Conservation (phyloP, 148 eudicot species). For the Vaccinium darrowii region DNA sequence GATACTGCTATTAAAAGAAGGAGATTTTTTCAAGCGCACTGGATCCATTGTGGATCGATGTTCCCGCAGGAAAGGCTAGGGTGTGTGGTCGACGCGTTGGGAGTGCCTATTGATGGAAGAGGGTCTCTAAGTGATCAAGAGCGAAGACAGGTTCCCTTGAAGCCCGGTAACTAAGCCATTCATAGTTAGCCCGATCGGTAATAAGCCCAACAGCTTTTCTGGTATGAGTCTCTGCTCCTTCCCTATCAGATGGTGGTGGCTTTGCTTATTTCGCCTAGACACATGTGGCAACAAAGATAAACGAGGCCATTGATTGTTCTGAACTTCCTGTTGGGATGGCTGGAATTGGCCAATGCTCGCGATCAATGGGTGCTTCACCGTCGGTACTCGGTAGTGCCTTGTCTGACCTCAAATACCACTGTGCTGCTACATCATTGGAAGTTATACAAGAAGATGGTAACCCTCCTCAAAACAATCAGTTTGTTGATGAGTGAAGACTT, state of each 20-base stretch:
- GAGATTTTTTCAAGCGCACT: too few species aligned
- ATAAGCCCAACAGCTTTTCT: too few species aligned
- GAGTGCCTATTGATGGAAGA: too few species aligned
- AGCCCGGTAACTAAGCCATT: too few species aligned
- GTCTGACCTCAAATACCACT: conserved; percentile 69
- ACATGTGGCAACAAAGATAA: neutral
- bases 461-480: neutral
- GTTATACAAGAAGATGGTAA: conserved; percentile 48
- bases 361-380: conserved; percentile 80
- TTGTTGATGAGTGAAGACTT: neutral
- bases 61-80: too few species aligned
- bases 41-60: too few species aligned
- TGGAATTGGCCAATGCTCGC: conserved; percentile 81
- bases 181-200: too few species aligned
- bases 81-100: too few species aligned
- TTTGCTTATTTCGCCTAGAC: neutral
- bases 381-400: conserved; percentile 58
- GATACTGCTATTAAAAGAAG: too few species aligned
- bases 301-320: neutral
- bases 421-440: conserved; percentile 66
- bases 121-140: too few species aligned
- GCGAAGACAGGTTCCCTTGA: too few species aligned
- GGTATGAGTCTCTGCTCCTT: too few species aligned
- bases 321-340: conserved; percentile 54
- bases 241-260: neutral